Base-by-base conservation (phyloP, 352 stramenopile genomes). In the Pythium periplocum region DNA sequence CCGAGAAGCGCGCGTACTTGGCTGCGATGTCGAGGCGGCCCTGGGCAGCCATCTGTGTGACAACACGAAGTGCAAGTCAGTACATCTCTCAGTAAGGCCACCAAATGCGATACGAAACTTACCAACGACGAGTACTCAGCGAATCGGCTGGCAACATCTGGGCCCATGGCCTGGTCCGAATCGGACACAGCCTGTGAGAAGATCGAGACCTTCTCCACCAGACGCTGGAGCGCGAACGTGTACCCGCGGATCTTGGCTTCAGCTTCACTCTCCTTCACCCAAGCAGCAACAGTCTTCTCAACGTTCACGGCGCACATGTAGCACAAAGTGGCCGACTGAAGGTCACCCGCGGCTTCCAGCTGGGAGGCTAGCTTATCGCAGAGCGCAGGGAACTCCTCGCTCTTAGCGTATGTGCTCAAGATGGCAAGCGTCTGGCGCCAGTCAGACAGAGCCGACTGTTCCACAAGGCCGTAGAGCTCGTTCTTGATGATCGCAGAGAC, bases 381-480 rank as follows among this genome's bases (percentile, higher is more conserved):
- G 32, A 99, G 81, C 34, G 62, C 74, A 37, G 94, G 88, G 61
- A 99, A 99, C 72, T 99, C 92, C 45, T 99, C 94, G 45, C 86
- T 96, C 68, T 98, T 97, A 26, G 86, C 95, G 71, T 99, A 99
- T 2, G 96, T 99, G 31, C 87, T 98, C 44, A 99, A 64, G 53
- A 99, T 98, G 3, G 97, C 96, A 31, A 99, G 66, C 12, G 97
- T 99, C 64, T 99, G 96, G 51, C 90, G 85, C 97, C 97, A 99
- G 44, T 97, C 91, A 11, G 62, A 59, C n/a, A 97, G 72, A 58
- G 98, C 84, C 1, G 89, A 96, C 37, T 96, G 69, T 33, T 96
- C 88, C 12, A 85, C 86, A 31, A 95, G 75, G 12, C 73, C 67
- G 32, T 60, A 69, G 4, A 99, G 69, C 57, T 97, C 86, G 48